A percentile compares a stretch with the other conserved stretches of the same genome.
Conservation (phyloP, 1,139 yeast genomes). For the Protomyces arabidopsidicola region DNA sequence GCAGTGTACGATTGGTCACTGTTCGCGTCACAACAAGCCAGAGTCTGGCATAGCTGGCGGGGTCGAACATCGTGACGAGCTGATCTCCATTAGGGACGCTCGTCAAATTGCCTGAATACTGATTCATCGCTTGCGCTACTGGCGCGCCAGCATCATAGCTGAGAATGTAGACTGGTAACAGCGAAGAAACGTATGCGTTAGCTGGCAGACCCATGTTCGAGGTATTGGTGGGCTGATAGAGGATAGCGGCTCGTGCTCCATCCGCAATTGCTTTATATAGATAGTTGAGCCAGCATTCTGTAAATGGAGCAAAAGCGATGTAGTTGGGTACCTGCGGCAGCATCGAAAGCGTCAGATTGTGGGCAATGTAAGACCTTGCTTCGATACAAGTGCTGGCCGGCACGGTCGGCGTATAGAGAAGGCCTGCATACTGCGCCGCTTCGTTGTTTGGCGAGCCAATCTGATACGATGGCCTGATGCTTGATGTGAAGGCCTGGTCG, state of each 20-base stretch:
- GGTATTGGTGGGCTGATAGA: slow-evolving; percentile 12
- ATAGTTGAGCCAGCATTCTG: slow-evolving; percentile 12
- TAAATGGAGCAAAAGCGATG: slow-evolving; percentile 16
- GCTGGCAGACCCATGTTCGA: not conserved
- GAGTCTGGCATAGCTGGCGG: slow-evolving; percentile 32
- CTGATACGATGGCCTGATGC: slow-evolving; percentile 6
- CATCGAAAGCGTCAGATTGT: not conserved
- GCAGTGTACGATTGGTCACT: slow-evolving; percentile 12
- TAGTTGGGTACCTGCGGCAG: not conserved
- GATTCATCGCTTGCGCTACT: slow-evolving; percentile 22
- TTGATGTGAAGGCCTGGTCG: not conserved
- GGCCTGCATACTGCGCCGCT: slow-evolving; percentile 9
- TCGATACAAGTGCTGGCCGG: not conserved
- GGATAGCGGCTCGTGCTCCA: slow-evolving; percentile 15
- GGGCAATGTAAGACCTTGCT: not conserved
- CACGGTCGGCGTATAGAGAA: slow-evolving; percentile 15
- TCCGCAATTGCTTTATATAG: slow-evolving; percentile 6
- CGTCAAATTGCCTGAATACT: slow-evolving; percentile 2
- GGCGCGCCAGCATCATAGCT: slow-evolving; percentile 9
- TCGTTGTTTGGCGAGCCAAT: not conserved
- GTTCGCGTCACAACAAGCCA: slow-evolving; percentile 28
- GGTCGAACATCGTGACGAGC: slow-evolving; percentile 27
- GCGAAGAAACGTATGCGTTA: not conserved
- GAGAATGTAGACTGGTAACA: slow-evolving; percentile 9
- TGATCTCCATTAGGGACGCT: slow-evolving; percentile 30